Evolutionary conservation across 331 rosid genomes (phyloP), one percentile per base, ranked within the genome.

Genomic region (Cydonia oblonga): DNA sequence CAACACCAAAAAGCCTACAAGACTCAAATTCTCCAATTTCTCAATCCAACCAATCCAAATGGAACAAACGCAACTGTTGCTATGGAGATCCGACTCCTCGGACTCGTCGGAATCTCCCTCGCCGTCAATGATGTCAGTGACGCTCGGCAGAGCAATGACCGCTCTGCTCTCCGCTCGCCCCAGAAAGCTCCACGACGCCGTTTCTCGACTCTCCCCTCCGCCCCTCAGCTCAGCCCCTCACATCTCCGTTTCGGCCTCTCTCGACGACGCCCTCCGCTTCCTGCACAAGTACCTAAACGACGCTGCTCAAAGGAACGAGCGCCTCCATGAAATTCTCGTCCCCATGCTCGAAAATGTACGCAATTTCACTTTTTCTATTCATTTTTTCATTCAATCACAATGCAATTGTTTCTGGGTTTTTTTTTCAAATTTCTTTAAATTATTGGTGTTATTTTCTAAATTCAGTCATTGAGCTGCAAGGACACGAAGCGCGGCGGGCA

Each of bases 201-300:
- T 93, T 83, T 84, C 86, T 67, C 82, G 73, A 13, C 87, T 90
- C 80, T 84, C 93, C 10, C 49, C 84, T 42, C 76, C 65, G 35
- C 71, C 83, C 9, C 19, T 56, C 32, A 70, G 26, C 87, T 44
- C 75, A 81, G 13, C 44, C 62, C 40, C 86, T 83, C 84, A 26
- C 30, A 19, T 23, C 35, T 70, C 30, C 20, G 8, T 30, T 8
- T 35, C 73, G 25, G 22, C 0, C 9, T 52, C 64, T 3, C 60
- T 90, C 78, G 85, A 86, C 16, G 89, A 89, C 70, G 86, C 97
- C 2, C 95, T 93, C 49, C 79, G 85, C 83, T 87, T 93, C 83
- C 72, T 93, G 68, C 95, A 84, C 87, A 82, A 83, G 75, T 89
- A 82, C 77, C 85, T 86, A 14, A 75, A 73, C 73, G 93, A 90